phyloP scores from a whole-genome alignment of 306 rosid species.

The Dalbergia cochinchinensis region DNA sequence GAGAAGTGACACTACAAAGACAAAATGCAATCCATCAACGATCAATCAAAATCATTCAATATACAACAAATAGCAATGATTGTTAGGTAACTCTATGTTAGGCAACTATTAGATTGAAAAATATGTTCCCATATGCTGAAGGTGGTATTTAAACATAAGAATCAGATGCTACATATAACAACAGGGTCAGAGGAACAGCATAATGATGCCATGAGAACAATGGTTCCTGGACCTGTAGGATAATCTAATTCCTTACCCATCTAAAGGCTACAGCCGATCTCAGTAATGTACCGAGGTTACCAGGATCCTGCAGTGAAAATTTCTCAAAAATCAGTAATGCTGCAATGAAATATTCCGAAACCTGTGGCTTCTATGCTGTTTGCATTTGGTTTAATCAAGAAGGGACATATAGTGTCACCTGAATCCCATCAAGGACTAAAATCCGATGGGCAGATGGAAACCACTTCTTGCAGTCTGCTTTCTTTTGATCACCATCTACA shows the following conservation, averaged over 20 bases:
- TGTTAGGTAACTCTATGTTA: background rate
- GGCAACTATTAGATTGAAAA: slow-evolving; percentile 26
- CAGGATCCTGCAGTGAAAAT: slow-evolving; percentile 82
- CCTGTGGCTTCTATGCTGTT: slow-evolving; percentile 9
- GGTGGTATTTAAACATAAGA: background rate
- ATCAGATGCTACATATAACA: slow-evolving; percentile 19
- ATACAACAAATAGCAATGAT: slow-evolving; percentile 15
- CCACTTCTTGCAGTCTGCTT: slow-evolving; percentile 57
- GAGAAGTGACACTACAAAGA: slow-evolving; percentile 22
- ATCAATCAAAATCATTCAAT: slow-evolving; percentile 29
- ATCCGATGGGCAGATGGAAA: slow-evolving; percentile 71
- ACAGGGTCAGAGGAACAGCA: slow-evolving; percentile 15
- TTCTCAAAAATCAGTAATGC: slow-evolving; percentile 42
- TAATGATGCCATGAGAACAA: slow-evolving; percentile 20
- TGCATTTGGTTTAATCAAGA: slow-evolving; percentile 17
- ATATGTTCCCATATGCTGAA: slow-evolving; percentile 4
- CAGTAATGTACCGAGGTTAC: slow-evolving; percentile 89
- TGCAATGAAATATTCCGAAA: slow-evolving; percentile 42
- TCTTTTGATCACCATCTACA: slow-evolving; percentile 53
- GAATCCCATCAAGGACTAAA: slow-evolving; percentile 89
- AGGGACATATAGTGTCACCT: slow-evolving; percentile 59
- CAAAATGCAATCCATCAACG: slow-evolving; percentile 2
- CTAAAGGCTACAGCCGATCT: slow-evolving; percentile 89
- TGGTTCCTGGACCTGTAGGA: background rate
- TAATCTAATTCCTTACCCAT: slow-evolving; percentile 74